phyloP scores from a whole-genome alignment of 176 grass and related monocot genomes.

The Calamus simplicifolius region DNA sequence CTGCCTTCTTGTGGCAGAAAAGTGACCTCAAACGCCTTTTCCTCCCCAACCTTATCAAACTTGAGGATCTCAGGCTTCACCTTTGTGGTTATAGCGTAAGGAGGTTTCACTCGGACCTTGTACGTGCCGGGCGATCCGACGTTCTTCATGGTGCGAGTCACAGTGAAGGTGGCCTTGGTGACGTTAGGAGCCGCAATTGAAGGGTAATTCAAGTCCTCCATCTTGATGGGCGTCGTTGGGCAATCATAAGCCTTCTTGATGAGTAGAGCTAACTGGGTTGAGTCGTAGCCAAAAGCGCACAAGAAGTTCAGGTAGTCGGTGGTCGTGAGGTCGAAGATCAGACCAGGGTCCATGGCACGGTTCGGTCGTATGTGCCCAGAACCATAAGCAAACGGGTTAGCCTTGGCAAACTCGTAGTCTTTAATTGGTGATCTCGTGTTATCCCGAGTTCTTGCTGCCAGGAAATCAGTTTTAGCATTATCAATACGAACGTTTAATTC shows the following conservation, averaged over 20 bases:
- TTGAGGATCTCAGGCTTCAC: conserved; percentile 32
- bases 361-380: conserved; percentile 65
- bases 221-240: conserved; percentile 17
- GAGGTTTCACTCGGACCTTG: conserved; percentile 25
- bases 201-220: conserved; percentile 83
- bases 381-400: conserved; percentile 51
- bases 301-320: conserved; percentile 60
- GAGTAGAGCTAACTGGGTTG: conserved; percentile 5
- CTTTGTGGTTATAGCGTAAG: conserved; percentile 25
- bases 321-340: conserved; percentile 50
- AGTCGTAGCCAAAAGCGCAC: conserved; percentile 44
- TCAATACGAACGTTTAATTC: too few species aligned
- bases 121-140: conserved; percentile 44
- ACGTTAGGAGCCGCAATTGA: conserved; percentile 42
- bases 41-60: conserved; percentile 43
- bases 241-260: conserved; percentile 24
- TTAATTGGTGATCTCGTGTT: conserved; percentile 46
- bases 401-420: conserved; percentile 23
- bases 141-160: conserved; percentile 54
- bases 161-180: conserved; percentile 14
- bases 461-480: neutral
- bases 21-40: conserved; percentile 42
- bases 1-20: conserved; percentile 25
- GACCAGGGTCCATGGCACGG: conserved; percentile 55
- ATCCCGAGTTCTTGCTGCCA: conserved; percentile 47